Evolutionary conservation across 306 rosid genomes (phyloP).

Genomic region (Dicorynia guianensis): DNA sequence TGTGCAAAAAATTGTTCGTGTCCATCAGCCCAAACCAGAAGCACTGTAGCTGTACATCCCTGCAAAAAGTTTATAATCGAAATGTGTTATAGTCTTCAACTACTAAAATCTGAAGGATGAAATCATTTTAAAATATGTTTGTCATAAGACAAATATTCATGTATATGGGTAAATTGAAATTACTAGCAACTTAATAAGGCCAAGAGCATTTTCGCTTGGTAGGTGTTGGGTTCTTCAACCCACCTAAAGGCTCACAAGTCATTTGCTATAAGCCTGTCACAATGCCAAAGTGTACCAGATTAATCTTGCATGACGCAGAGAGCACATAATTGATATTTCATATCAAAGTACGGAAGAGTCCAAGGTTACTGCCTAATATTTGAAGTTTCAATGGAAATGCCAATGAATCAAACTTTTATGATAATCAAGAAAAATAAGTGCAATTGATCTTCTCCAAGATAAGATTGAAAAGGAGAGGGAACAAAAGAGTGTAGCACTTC

Average conservation of each 20-base stretch:
- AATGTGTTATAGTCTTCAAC: conserved; percentile 30
- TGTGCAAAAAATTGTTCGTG: conserved; percentile 74
- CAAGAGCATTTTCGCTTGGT: not conserved
- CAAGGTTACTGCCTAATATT: not conserved
- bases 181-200: not conserved
- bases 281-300: not conserved
- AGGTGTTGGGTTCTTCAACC: not conserved
- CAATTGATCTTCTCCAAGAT: not conserved
- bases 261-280: not conserved
- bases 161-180: not conserved
- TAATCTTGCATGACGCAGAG: not conserved
- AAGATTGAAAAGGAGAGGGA: not conserved
- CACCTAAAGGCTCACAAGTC: not conserved
- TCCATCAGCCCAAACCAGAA: conserved; percentile 84
- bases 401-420: not conserved
- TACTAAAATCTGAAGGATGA: not conserved
- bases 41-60: conserved; percentile 99
- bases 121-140: conserved; percentile 1
- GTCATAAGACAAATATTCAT: conserved; percentile 20
- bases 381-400: not conserved
- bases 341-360: not conserved
- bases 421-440: not conserved
- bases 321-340: not conserved
- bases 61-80: conserved; percentile 50
- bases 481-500: not conserved